Percentiles rank a stretch among this genome's conserved stretches.
Evolutionary conservation across 1,284 basidiomycete species (phyloP).

Genomic region (Puccinia polysora): DNA sequence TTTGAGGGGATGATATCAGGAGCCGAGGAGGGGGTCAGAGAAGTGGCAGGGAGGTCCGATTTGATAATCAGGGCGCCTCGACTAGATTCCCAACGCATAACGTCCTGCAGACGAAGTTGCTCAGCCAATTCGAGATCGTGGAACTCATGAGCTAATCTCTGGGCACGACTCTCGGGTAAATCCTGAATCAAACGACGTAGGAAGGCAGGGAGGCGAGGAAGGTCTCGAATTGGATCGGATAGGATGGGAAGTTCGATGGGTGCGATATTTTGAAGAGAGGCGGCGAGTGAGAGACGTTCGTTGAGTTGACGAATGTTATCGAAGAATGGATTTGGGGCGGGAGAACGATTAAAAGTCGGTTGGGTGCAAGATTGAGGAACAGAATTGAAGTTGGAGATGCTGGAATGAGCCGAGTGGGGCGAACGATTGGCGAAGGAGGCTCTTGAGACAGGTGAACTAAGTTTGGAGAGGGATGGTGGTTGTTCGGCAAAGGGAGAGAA

Average conservation of each 20-base stretch:
- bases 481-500: not conserved
- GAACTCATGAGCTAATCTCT: conserved; percentile 80
- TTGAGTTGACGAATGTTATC: conserved; percentile 92
- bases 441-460: not conserved
- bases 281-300: conserved; percentile 63
- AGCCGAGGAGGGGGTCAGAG: conserved; percentile 3
- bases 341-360: conserved; percentile 13
- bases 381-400: not conserved
- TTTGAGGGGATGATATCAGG: conserved; percentile 45
- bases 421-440: no score
- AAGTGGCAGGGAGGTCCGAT: conserved; percentile 3
- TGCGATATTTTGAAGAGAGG: conserved; percentile 64
- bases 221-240: conserved; percentile 53
- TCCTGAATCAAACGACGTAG: conserved; percentile 65
- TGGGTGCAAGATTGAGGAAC: not conserved
- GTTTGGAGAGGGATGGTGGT: not conserved
- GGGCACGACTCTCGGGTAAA: conserved; percentile 62
- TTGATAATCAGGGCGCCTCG: conserved; percentile 48
- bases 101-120: conserved; percentile 77
- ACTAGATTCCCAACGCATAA: conserved; percentile 82
- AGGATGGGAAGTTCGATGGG: conserved; percentile 66
- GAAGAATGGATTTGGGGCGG: conserved; percentile 57
- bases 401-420: not conserved
- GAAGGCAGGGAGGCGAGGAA: conserved; percentile 68
- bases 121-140: conserved; percentile 85